A percentile compares a stretch with the other conserved stretches of the same genome.
Conservation (phyloP, 2,329 filamentous ascomycete species). For the Arthroderma uncinatum region DNA sequence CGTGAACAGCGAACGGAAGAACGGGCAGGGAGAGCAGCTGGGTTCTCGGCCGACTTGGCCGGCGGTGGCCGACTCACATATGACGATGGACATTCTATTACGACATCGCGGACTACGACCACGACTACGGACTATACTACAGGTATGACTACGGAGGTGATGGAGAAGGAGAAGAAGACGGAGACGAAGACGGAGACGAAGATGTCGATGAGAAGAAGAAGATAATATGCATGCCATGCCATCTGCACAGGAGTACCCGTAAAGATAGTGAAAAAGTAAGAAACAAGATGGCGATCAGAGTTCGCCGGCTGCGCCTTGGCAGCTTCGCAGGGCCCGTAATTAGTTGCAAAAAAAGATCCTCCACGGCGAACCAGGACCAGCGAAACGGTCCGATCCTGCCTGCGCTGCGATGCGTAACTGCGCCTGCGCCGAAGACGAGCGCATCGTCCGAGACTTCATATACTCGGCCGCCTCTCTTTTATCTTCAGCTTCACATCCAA, state of each 20-base stretch:
- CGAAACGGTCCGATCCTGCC: background rate
- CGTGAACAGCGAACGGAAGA: background rate
- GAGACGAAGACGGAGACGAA: no score
- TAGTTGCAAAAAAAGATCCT: conserved; percentile 5
- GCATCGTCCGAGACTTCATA: conserved; percentile 4
- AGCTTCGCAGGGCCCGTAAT: background rate
- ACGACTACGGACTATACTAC: no score
- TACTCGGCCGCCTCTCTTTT: background rate
- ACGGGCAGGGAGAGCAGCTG: background rate
- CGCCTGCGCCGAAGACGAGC: conserved; percentile 1
- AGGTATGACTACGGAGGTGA: no score
- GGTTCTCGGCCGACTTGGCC: conserved; percentile 1
- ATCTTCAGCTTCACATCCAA: background rate
- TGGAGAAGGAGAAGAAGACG: no score
- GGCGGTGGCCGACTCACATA: background rate
- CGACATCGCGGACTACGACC: no score
- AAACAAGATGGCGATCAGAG: conserved; percentile 5
- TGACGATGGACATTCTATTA: no score
- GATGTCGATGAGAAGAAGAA: no score
- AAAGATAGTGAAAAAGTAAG: no score
- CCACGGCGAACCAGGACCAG: conserved; percentile 3
- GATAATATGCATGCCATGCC: no score
- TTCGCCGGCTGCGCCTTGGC: conserved; percentile 4
- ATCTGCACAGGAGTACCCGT: no score
- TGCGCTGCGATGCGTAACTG: background rate